phyloP scores from a whole-genome alignment of 2,329 filamentous ascomycete species.

The Diaporthe vaccinii region DNA sequence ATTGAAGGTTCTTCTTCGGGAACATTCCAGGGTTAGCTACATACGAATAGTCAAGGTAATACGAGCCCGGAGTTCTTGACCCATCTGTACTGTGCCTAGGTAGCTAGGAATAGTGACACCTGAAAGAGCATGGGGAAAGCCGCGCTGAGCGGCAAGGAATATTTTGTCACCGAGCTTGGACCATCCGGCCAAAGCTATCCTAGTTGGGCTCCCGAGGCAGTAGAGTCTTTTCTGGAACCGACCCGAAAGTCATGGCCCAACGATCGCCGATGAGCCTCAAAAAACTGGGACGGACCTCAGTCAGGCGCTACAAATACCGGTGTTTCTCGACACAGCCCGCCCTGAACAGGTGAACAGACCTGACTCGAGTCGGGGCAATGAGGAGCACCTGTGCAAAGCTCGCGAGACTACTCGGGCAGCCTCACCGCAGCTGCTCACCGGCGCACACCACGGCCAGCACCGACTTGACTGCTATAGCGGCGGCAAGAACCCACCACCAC shows the following conservation, averaged over 20 bases:
- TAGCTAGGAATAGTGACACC: neutral
- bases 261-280: constrained; percentile 27
- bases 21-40: neutral
- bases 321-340: neutral
- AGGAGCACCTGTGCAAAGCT: neutral
- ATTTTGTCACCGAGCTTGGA: constrained; percentile 4
- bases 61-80: neutral
- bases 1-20: neutral
- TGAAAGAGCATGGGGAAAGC: constrained; percentile 11
- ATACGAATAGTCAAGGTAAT: neutral
- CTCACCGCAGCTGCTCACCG: constrained; percentile 19
- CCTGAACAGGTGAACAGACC: neutral
- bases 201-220: neutral
- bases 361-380: constrained; percentile 18
- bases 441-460: neutral
- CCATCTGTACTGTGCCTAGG: neutral
- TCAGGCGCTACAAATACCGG: constrained; percentile 17
- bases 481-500: neutral
- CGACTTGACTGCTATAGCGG: neutral
- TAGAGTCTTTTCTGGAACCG: constrained; percentile 22
- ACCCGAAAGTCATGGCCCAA: neutral
- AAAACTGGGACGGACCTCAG: neutral
- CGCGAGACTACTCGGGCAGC: neutral
- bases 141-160: neutral
- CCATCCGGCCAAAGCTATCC: constrained; percentile 4